Conservation (phyloP, 2,329 filamentous ascomycete genomes). For the Ophiosphaerella herpotricha region DNA sequence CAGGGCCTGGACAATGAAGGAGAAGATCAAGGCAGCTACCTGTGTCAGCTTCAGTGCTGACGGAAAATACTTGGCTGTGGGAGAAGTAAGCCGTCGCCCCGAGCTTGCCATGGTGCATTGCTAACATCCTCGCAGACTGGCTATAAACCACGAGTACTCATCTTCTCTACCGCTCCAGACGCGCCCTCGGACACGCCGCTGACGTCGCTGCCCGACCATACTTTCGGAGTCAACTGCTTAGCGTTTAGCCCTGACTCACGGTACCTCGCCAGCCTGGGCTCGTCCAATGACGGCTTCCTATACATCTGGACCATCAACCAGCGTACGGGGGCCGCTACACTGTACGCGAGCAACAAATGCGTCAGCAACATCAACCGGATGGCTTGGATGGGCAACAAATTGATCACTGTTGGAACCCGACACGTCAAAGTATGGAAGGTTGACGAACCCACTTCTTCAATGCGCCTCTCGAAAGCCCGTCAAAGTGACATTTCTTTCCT, state of each 20-base stretch:
- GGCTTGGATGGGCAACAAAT: slow-evolving; percentile 82
- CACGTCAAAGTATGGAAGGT: slow-evolving; percentile 94
- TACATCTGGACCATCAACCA: slow-evolving; percentile 88
- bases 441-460: slow-evolving; percentile 63
- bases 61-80: slow-evolving; percentile 84
- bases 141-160: slow-evolving; percentile 86
- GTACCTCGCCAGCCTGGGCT: slow-evolving; percentile 85
- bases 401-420: slow-evolving; percentile 86
- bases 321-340: slow-evolving; percentile 76
- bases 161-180: slow-evolving; percentile 81
- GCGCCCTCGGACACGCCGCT: slow-evolving; percentile 79
- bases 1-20: slow-evolving; percentile 84
- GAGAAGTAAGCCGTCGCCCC: slow-evolving; percentile 63
- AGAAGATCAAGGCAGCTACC: slow-evolving; percentile 92
- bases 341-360: slow-evolving; percentile 89
- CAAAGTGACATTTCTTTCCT: slow-evolving; percentile 52
- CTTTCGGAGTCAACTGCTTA: slow-evolving; percentile 83
- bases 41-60: slow-evolving; percentile 88
- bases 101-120: not conserved
- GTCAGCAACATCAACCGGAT: slow-evolving; percentile 85
- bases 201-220: slow-evolving; percentile 85
- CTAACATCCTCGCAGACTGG: slow-evolving; percentile 66
- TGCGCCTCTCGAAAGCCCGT: slow-evolving; percentile 50
- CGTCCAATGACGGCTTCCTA: slow-evolving; percentile 89
- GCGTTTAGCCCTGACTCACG: slow-evolving; percentile 87